Evolutionary conservation across 1,139 yeast species (phyloP).

Genomic region (Diutina siamensis): DNA sequence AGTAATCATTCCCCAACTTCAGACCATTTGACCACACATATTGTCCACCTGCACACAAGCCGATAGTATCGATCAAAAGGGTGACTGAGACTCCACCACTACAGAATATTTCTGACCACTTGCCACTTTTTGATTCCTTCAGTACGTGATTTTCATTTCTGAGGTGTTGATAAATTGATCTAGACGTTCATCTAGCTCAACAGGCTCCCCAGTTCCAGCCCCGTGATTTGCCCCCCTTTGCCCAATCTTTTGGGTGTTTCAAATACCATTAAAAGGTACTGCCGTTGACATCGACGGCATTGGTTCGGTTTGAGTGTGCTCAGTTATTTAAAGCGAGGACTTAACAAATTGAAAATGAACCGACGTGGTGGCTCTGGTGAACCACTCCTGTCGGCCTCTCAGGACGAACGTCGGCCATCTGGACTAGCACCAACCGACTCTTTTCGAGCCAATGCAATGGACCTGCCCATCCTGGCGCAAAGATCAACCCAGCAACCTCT

Average conservation of each 20-base stretch:
- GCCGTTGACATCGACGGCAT: not conserved
- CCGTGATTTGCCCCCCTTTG: too few species aligned
- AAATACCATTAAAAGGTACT: not conserved
- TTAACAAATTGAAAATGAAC: not conserved
- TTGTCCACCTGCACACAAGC: not conserved
- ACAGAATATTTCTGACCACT: not conserved
- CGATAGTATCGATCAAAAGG: not conserved
- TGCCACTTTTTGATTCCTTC: too few species aligned
- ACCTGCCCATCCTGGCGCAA: not conserved
- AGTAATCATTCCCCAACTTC: too few species aligned
- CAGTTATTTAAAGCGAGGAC: not conserved
- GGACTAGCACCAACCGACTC: not conserved
- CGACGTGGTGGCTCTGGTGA: constrained; percentile 3
- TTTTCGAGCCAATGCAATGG: not conserved
- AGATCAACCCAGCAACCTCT: not conserved
- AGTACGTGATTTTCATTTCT: too few species aligned
- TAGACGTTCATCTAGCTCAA: too few species aligned
- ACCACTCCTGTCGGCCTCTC: not conserved
- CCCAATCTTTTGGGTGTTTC: too few species aligned
- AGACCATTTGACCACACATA: too few species aligned
- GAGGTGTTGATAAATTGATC: too few species aligned
- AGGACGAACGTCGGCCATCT: not conserved
- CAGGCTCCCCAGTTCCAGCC: not conserved
- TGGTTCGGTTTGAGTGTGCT: not conserved
- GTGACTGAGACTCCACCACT: not conserved